These are phyloP conservation scores for Liquidambar formosana DNA, from an alignment of 164 flowering plant species.

Conservation along the genomic window DNA sequence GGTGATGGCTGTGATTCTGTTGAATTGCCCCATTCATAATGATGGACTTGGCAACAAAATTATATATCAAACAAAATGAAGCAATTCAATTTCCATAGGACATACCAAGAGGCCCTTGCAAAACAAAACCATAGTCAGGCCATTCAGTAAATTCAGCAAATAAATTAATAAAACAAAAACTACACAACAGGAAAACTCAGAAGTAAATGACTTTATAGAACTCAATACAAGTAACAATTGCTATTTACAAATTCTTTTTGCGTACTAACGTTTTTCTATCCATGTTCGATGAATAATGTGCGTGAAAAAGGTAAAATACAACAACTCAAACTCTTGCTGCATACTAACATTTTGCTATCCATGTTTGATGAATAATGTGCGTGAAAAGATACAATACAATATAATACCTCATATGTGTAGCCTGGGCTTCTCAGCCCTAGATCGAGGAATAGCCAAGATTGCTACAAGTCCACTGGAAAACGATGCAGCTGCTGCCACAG, in stretches of 20 bases:
- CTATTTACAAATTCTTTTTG: too few relatives aligned
- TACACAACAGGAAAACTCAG: too few relatives aligned
- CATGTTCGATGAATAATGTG: conserved; percentile 5
- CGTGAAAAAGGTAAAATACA: conserved; percentile 19
- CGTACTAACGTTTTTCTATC: not conserved
- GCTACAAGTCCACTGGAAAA: conserved; percentile 69
- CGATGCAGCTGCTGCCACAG: conserved; percentile 69
- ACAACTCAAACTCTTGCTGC: too few relatives aligned
- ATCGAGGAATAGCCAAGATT: conserved; percentile 76
- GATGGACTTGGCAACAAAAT: too few relatives aligned
- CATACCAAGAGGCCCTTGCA: too few relatives aligned
- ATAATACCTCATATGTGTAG: conserved; percentile 42
- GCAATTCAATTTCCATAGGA: too few relatives aligned
- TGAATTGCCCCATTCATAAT: too few relatives aligned
- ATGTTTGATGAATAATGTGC: conserved; percentile 5
- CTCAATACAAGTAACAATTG: conserved; percentile 9
- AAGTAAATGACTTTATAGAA: conserved; percentile 1
- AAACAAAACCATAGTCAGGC: too few relatives aligned
- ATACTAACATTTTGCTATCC: not conserved
- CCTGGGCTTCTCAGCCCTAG: conserved; percentile 59
- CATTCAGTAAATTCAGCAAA: too few relatives aligned
- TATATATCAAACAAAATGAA: too few relatives aligned
- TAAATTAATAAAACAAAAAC: too few relatives aligned
- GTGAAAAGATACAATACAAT: conserved; percentile 24
- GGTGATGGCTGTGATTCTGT: too few relatives aligned